These are phyloP conservation scores for Hypoxylon trugodes DNA, from an alignment of 495 filamentous ascomycete species.

Conservation along the genomic window DNA sequence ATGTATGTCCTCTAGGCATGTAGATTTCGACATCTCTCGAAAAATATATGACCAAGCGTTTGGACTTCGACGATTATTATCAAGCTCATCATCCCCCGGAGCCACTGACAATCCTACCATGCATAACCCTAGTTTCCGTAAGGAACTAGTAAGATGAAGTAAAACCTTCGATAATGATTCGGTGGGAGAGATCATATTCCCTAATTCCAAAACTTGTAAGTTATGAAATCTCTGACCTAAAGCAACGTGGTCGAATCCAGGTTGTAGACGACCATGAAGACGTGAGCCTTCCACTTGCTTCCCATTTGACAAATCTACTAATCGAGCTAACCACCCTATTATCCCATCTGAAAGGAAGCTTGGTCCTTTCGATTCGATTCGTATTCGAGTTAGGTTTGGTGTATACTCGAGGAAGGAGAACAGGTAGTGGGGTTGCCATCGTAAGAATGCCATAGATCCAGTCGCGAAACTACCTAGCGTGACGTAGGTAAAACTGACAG, in stretches of 20 bases:
- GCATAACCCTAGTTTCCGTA: conserved; percentile 22
- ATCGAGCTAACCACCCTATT: conserved; percentile 31
- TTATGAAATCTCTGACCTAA: conserved; percentile 11
- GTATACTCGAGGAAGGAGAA: conserved; percentile 36
- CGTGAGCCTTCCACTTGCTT: background rate
- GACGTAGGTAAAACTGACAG: conserved; percentile 34
- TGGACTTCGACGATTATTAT: conserved; percentile 28
- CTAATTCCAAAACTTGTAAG: conserved; percentile 23
- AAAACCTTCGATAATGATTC: conserved; percentile 24
- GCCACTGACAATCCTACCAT: conserved; percentile 24
- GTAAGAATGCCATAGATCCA: conserved; percentile 26
- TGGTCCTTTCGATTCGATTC: conserved; percentile 20
- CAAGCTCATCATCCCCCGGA: conserved; percentile 29
- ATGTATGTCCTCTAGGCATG: conserved; percentile 21
- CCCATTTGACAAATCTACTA: conserved; percentile 16
- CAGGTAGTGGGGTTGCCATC: conserved; percentile 36
- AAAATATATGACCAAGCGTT: conserved; percentile 40
- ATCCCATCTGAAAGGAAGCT: conserved; percentile 32
- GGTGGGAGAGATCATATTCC: conserved; percentile 29
- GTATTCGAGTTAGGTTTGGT: conserved; percentile 32
- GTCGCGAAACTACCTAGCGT: conserved; percentile 28
- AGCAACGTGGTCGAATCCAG: background rate
- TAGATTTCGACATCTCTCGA: conserved; percentile 13
- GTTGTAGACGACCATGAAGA: background rate
- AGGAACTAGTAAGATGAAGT: conserved; percentile 14